A percentile compares a stretch with the other conserved stretches of the same genome.
Evolutionary conservation across 805 yeast species (phyloP).

Genomic region (Hanseniaspora jakobsenii): DNA sequence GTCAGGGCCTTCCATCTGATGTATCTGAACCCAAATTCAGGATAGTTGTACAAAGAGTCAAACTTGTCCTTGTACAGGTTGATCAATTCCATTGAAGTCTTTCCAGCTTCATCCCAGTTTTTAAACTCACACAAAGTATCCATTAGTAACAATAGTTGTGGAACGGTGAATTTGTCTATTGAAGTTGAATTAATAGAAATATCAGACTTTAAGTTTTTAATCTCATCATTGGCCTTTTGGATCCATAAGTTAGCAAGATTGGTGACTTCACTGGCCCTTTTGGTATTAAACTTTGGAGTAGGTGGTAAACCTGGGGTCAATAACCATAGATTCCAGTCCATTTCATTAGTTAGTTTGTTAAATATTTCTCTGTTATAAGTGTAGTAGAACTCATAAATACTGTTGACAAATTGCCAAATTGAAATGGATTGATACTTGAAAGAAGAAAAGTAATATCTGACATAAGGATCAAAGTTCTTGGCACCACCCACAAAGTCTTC

Average conservation of each 20-base stretch:
- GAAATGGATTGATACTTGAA: conserved; percentile 64
- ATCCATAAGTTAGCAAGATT: conserved; percentile 57
- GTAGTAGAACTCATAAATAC: conserved; percentile 54
- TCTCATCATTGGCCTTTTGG: conserved; percentile 24
- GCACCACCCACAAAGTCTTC: conserved; percentile 59
- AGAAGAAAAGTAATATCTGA: conserved; percentile 61
- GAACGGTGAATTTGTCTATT: conserved; percentile 48
- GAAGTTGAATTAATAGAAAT: conserved; percentile 27
- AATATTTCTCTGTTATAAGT: conserved; percentile 31
- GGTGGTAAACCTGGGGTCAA: conserved; percentile 81
- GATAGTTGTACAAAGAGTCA: conserved; percentile 48
- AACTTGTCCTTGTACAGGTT: conserved; percentile 29
- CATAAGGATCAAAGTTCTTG: conserved; percentile 61
- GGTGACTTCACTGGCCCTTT: conserved; percentile 62
- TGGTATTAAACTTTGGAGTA: conserved; percentile 67
- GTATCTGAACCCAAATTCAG: conserved; percentile 75
- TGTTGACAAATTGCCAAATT: conserved; percentile 66
- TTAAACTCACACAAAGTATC: conserved; percentile 48
- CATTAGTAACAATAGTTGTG: conserved; percentile 68
- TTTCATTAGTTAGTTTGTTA: conserved; percentile 40
- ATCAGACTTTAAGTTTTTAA: conserved; percentile 13
- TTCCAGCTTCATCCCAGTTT: conserved; percentile 31
- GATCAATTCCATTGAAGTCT: conserved; percentile 31
- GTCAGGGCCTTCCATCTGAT: conserved; percentile 54
- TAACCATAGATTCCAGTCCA: conserved; percentile 83